Conservation (phyloP, 345 rosid genomes). For the Hibiscus syriacus region DNA sequence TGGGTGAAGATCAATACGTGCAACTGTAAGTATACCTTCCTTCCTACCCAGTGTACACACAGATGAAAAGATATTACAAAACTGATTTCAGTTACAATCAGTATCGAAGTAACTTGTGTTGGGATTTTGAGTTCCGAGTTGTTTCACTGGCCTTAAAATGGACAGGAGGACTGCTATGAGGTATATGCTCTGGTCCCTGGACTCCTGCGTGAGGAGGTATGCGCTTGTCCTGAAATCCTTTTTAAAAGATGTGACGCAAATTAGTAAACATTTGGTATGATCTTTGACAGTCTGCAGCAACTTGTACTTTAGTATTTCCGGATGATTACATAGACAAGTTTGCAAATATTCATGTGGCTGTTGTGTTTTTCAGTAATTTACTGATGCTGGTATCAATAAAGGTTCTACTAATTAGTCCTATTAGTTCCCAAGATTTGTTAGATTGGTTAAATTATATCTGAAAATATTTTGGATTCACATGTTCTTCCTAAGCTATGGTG, state of each 20-base stretch:
- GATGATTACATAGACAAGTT: background rate
- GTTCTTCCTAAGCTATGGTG: background rate
- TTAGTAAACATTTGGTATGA: background rate
- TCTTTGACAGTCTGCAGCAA: background rate
- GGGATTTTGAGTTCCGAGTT: conserved; percentile 19
- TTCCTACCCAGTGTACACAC: background rate
- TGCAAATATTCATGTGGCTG: background rate
- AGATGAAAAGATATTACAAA: background rate
- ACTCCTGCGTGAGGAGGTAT: conserved; percentile 77
- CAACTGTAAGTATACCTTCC: conserved; percentile 39
- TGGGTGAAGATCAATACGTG: conserved; percentile 92
- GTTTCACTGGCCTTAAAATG: conserved; percentile 10
- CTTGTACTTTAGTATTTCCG: background rate
- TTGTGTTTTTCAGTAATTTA: conserved; percentile 1
- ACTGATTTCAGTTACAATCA: background rate
- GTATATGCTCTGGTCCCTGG: conserved; percentile 85
- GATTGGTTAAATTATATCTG: background rate
- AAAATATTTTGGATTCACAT: background rate
- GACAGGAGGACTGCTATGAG: conserved; percentile 72
- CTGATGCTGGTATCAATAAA: background rate
- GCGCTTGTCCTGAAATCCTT: background rate
- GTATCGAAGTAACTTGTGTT: conserved; percentile 11
- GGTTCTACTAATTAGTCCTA: background rate
- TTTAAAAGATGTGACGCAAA: background rate
- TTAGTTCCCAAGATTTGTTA: background rate